Percentiles rank a stretch among this genome's conserved stretches.
Conservation (phyloP, 2,329 filamentous ascomycete genomes). For the Ophiostoma tasmaniense region DNA sequence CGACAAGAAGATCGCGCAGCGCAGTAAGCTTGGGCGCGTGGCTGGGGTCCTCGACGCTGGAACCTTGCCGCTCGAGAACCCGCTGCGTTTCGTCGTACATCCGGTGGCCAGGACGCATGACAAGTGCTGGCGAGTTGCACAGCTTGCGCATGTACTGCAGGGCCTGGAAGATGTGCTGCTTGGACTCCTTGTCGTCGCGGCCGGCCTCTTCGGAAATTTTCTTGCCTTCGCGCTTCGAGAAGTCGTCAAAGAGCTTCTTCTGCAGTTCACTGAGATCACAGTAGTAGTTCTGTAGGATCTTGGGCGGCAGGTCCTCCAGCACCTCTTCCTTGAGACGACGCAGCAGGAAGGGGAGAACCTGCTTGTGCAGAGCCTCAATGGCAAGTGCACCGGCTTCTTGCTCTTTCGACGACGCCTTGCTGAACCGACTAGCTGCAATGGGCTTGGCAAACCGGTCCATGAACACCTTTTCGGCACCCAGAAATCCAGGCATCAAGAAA, state of each 20-base stretch:
- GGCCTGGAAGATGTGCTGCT: constrained; percentile 98
- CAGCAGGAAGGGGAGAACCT: constrained; percentile 91
- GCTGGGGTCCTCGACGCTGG: constrained; percentile 70
- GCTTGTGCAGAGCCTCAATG: constrained; percentile 97
- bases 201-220: constrained; percentile 77
- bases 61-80: constrained; percentile 68
- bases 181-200: constrained; percentile 80
- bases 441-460: constrained; percentile 90
- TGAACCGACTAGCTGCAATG: constrained; percentile 87
- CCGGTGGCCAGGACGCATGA: constrained; percentile 89
- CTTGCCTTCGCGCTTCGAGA: constrained; percentile 86
- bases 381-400: constrained; percentile 94
- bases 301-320: constrained; percentile 87
- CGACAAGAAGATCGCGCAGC: constrained; percentile 85
- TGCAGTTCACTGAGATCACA: constrained; percentile 95
- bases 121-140: constrained; percentile 92
- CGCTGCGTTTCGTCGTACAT: constrained; percentile 82
- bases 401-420: constrained; percentile 95
- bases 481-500: constrained; percentile 97
- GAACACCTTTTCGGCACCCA: constrained; percentile 92
- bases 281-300: constrained; percentile 99
- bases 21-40: constrained; percentile 93
- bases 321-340: constrained; percentile 97
- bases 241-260: constrained; percentile 91
- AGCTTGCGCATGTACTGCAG: constrained; percentile 99